Percentiles rank a stretch among this genome's conserved stretches.
Conservation (phyloP, 108 stramenopile species). For the Cyclostephanos invisitatus region DNA sequence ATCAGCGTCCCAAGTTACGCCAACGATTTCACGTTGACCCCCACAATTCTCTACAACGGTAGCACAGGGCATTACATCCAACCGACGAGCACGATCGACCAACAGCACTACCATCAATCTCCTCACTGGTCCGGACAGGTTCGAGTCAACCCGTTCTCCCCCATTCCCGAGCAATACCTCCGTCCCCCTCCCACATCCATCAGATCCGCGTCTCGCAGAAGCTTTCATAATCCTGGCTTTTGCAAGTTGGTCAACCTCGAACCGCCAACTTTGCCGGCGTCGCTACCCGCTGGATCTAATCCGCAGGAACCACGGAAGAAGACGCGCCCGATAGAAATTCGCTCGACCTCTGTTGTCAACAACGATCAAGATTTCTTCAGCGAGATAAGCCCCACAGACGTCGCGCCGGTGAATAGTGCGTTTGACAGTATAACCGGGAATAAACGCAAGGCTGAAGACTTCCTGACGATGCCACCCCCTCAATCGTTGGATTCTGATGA, state of each 20-base stretch:
- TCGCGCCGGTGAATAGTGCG: conserved; percentile 6
- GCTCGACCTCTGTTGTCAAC: neutral
- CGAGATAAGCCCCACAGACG: conserved; percentile 62
- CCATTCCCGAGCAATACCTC: conserved; percentile 39
- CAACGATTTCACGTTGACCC: conserved; percentile 26
- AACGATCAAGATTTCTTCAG: conserved; percentile 6
- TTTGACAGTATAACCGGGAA: conserved; percentile 2
- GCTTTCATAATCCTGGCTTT: neutral
- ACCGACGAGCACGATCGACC: conserved; percentile 4
- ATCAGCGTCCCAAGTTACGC: neutral
- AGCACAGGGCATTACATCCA: neutral
- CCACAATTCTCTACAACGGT: conserved; percentile 12
- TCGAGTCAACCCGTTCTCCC: conserved; percentile 48
- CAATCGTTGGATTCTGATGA: conserved; percentile 19
- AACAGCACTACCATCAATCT: conserved; percentile 42
- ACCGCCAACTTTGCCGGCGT: neutral
- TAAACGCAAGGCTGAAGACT: conserved; percentile 1
- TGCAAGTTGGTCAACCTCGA: neutral
- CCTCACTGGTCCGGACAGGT: conserved; percentile 48
- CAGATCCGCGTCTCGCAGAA: conserved; percentile 4
- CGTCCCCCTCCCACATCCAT: conserved; percentile 21
- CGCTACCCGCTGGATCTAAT: neutral
- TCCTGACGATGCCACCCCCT: conserved; percentile 2
- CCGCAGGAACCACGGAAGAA: neutral
- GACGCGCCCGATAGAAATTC: neutral